Evolutionary conservation across 177 flowering plant genomes (phyloP).

Genomic region (Vitis hybrid): DNA sequence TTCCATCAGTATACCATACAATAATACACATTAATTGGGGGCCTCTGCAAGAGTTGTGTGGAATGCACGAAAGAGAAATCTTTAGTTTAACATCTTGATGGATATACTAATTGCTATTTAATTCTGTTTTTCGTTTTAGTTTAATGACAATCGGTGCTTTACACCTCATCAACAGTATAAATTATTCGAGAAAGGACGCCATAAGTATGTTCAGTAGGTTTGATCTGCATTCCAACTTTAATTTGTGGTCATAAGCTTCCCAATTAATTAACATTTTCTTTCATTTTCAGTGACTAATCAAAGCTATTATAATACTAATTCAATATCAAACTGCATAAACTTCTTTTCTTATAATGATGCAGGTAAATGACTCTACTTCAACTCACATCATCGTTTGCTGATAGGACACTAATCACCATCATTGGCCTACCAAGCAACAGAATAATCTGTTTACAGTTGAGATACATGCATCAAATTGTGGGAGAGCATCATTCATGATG

Average conservation of each 20-base stretch:
- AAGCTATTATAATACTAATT: neutral
- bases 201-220: neutral
- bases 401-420: neutral
- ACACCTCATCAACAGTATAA: neutral
- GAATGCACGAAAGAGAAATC: neutral
- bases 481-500: no score
- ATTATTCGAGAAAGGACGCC: neutral
- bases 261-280: neutral
- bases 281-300: neutral
- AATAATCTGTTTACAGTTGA: no score
- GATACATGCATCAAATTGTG: no score
- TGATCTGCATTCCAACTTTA: neutral
- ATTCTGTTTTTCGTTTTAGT: no score
- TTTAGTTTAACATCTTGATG: neutral
- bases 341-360: no score
- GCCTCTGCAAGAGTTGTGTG: neutral
- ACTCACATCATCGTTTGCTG: neutral
- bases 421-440: no score
- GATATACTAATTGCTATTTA: neutral
- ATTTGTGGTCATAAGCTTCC: neutral
- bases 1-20: neutral
- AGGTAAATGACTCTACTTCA: no score
- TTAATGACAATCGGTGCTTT: neutral
- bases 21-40: neutral
- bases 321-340: neutral